phyloP scores from a whole-genome alignment of 768 basidiomycete species.

The Exidia glandulosa region DNA sequence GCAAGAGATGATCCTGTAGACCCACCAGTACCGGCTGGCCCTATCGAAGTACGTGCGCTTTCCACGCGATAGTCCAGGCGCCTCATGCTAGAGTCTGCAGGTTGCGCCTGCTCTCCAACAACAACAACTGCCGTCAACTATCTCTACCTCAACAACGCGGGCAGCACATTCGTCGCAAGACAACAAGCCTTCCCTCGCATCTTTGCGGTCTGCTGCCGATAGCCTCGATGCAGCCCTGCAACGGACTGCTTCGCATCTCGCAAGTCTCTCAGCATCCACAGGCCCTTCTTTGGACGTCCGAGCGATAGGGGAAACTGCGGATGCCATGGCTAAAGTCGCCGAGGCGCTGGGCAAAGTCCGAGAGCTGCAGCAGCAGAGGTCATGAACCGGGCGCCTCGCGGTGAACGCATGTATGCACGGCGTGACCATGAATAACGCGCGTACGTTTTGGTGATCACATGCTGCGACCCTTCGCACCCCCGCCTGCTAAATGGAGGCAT shows the following conservation, averaged over 20 bases:
- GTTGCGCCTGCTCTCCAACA: too few species aligned
- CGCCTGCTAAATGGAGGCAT: too few species aligned
- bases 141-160: too few species aligned
- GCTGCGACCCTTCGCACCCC: not conserved
- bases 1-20: too few species aligned
- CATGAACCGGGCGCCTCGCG: not conserved
- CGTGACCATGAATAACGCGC: not conserved
- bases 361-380: constrained; percentile 27
- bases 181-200: not conserved
- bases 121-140: too few species aligned
- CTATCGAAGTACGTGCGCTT: not conserved
- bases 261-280: constrained; percentile 28
- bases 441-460: not conserved
- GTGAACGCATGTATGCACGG: not conserved
- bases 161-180: not conserved
- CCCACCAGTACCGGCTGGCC: not conserved
- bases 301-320: constrained; percentile 49
- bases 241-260: constrained; percentile 40
- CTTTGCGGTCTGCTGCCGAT: constrained; percentile 19
- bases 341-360: constrained; percentile 51
- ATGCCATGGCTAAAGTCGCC: constrained; percentile 55
- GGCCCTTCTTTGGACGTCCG: constrained; percentile 29
- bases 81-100: too few species aligned
- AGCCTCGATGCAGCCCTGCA: constrained; percentile 45
- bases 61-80: too few species aligned